Evolutionary conservation across 2,329 filamentous ascomycete species (phyloP).

Genomic region (Fusarium sulawesiense): DNA sequence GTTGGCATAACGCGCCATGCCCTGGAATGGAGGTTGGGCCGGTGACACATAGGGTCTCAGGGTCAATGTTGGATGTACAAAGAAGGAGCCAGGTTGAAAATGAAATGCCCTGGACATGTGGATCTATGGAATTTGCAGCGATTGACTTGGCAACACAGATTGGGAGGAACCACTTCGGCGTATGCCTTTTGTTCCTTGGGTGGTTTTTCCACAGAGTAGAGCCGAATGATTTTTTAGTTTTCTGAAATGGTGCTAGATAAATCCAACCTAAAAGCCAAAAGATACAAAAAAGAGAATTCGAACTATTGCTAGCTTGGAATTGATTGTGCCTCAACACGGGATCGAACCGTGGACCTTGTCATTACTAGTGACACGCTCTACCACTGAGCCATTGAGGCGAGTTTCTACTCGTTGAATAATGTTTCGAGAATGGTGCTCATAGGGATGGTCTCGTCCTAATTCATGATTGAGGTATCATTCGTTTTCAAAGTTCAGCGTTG

Average conservation of each 20-base stretch:
- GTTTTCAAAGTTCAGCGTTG: no score
- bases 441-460: accelerated
- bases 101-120: background rate
- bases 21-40: background rate
- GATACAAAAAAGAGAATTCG: accelerated
- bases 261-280: accelerated
- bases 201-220: background rate
- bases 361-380: conserved; percentile 12
- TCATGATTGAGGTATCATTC: no score
- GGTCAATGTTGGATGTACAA: background rate
- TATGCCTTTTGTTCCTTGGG: background rate
- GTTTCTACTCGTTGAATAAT: background rate
- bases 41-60: background rate
- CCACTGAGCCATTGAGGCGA: conserved; percentile 4
- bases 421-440: accelerated
- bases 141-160: background rate
- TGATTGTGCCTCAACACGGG: background rate
- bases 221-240: background rate
- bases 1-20: background rate
- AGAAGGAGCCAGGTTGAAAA: background rate
- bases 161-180: no score
- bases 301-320: background rate
- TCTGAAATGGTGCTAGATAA: background rate
- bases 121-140: background rate
- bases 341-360: conserved; percentile 11